phyloP scores from a whole-genome alignment of 1,139 yeast genomes.

The Sugiyamaella sp. region DNA sequence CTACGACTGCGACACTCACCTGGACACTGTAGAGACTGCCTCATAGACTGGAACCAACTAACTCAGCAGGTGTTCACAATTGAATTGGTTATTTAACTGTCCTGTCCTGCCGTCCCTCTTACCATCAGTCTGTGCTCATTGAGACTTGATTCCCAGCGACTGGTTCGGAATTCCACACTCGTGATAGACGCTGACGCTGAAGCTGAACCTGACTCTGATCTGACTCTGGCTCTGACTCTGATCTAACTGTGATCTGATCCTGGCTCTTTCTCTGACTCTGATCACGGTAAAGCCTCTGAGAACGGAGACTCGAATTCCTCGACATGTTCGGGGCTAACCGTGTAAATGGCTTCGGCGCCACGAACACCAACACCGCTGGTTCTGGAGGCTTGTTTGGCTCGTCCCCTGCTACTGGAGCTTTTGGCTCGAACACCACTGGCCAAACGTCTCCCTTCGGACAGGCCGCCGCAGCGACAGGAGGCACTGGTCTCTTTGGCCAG shows the following conservation, averaged over 20 bases:
- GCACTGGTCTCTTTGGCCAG: constrained; percentile 20
- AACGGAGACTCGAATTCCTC: too few relatives aligned
- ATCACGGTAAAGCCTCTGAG: too few relatives aligned
- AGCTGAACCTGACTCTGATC: too few relatives aligned
- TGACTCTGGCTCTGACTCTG: too few relatives aligned
- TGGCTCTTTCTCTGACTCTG: too few relatives aligned
- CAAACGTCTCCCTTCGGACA: constrained; percentile 30
- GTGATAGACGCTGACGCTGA: too few relatives aligned
- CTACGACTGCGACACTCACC: background rate
- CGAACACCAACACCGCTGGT: constrained; percentile 30
- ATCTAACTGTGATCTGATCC: too few relatives aligned
- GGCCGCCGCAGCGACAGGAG: constrained; percentile 4
- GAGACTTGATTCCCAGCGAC: too few relatives aligned
- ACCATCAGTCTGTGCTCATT: too few relatives aligned
- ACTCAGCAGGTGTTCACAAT: background rate
- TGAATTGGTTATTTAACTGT: background rate
- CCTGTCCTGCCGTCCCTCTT: background rate
- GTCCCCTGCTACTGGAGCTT: constrained; percentile 29
- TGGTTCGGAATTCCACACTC: too few relatives aligned
- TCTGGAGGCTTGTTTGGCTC: constrained; percentile 36
- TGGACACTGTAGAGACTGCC: background rate
- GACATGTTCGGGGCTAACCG: constrained; percentile 35
- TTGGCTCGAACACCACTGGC: constrained; percentile 22
- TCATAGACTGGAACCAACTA: background rate
- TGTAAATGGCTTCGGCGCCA: constrained; percentile 41